Conservation (phyloP, 23 red algal genomes). For the Gracilaria domingensis region DNA sequence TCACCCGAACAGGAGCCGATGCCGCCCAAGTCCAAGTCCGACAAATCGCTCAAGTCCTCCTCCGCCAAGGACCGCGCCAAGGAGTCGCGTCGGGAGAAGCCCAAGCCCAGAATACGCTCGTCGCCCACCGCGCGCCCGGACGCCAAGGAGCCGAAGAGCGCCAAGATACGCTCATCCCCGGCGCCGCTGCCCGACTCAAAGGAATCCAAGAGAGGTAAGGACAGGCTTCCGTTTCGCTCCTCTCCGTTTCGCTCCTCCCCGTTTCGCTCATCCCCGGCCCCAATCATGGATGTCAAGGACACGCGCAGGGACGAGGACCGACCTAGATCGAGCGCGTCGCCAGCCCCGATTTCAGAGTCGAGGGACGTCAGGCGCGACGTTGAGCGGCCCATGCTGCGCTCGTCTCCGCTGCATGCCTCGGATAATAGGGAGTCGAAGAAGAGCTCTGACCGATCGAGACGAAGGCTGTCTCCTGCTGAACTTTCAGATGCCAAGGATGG, state of each 20-base stretch:
- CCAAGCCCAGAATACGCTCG: background rate
- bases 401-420: background rate
- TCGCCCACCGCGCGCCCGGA: background rate
- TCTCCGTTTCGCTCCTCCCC: slow-evolving; percentile 12
- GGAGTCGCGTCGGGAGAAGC: background rate
- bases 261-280: background rate
- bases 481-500: background rate
- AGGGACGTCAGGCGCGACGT: background rate
- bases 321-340: background rate
- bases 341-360: background rate
- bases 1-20: background rate
- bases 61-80: background rate
- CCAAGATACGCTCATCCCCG: background rate
- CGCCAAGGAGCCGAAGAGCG: background rate
- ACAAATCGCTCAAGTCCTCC: background rate
- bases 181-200: background rate
- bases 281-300: background rate
- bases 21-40: background rate
- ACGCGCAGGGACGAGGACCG: background rate
- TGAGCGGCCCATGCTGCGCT: background rate
- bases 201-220: background rate
- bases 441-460: background rate
- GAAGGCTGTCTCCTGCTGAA: background rate
- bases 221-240: background rate
- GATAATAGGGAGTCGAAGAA: background rate